These are phyloP conservation scores for Xerocomellus dryophilus DNA, from an alignment of 768 basidiomycete genomes.

Conservation along the genomic window DNA sequence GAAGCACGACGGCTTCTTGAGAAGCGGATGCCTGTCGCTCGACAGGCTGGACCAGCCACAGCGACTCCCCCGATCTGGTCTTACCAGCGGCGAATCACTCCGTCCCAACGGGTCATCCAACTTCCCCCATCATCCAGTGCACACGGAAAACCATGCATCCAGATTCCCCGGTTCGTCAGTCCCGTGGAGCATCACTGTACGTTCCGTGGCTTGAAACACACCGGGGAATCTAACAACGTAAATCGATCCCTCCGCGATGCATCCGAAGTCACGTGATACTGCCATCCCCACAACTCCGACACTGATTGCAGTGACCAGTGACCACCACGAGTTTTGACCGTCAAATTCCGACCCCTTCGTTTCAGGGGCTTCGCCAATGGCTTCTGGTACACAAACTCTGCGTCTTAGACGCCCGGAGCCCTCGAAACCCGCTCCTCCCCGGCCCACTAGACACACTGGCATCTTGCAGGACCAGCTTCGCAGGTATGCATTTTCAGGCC, in stretches of 20 bases:
- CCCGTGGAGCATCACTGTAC: neutral
- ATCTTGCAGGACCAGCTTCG: conserved; percentile 80
- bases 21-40: conserved; percentile 26
- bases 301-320: neutral
- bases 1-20: conserved; percentile 30
- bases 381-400: conserved; percentile 46
- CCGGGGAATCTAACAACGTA: neutral
- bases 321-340: too few relatives aligned
- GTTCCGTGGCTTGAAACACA: neutral
- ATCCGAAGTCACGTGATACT: conserved; percentile 12
- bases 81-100: conserved; percentile 27
- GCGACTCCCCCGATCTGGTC: conserved; percentile 31
- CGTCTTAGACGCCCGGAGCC: conserved; percentile 47
- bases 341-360: neutral
- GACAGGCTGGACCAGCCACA: conserved; percentile 20
- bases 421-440: conserved; percentile 24
- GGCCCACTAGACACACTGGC: conserved; percentile 52
- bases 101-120: conserved; percentile 14
- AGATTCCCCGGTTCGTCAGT: neutral
- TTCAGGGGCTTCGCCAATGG: conserved; percentile 30
- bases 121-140: conserved; percentile 7
- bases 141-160: neutral
- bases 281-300: neutral
- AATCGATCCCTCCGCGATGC: conserved; percentile 6
- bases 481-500: conserved; percentile 42